Evolutionary conservation across 2,329 filamentous ascomycete genomes (phyloP).

Genomic region (Ophiostoma perfectum): DNA sequence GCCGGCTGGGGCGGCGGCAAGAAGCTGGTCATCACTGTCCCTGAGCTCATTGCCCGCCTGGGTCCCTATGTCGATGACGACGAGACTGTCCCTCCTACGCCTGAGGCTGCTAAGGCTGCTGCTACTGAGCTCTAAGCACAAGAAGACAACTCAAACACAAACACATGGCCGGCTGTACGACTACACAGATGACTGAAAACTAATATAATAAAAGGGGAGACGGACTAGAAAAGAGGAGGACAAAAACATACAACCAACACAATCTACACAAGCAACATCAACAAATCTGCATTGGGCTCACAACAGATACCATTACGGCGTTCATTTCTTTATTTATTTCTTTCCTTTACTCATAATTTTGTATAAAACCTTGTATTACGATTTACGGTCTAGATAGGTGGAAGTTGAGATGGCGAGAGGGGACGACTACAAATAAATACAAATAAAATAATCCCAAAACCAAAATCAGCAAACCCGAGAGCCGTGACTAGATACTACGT

Average conservation of each 20-base stretch:
- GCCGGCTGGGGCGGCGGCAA: constrained; percentile 7
- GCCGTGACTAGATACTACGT: too few relatives aligned
- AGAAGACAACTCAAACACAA: not conserved
- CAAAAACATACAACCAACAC: not conserved
- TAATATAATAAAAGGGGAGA: not conserved
- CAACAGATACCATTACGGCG: not conserved
- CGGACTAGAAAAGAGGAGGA: not conserved
- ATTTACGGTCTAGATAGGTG: not conserved
- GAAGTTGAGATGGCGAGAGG: not conserved
- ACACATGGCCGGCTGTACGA: not conserved
- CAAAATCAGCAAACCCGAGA: not conserved
- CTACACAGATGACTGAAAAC: not conserved
- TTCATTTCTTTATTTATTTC: not conserved
- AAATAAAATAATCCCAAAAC: not conserved
- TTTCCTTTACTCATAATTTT: not conserved
- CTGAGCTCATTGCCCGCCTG: constrained; percentile 22
- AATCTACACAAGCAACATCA: not conserved
- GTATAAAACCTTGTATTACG: not conserved
- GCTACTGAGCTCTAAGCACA: constrained; percentile 14
- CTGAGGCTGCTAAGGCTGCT: not conserved
- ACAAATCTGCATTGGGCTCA: not conserved
- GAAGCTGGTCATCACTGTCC: constrained; percentile 16
- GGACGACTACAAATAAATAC: constrained; percentile 1
- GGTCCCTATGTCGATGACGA: constrained; percentile 23
- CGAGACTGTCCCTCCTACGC: not conserved